Evolutionary conservation across 2,329 filamentous ascomycete genomes (phyloP).

Genomic region (Cyphellophora europaea): DNA sequence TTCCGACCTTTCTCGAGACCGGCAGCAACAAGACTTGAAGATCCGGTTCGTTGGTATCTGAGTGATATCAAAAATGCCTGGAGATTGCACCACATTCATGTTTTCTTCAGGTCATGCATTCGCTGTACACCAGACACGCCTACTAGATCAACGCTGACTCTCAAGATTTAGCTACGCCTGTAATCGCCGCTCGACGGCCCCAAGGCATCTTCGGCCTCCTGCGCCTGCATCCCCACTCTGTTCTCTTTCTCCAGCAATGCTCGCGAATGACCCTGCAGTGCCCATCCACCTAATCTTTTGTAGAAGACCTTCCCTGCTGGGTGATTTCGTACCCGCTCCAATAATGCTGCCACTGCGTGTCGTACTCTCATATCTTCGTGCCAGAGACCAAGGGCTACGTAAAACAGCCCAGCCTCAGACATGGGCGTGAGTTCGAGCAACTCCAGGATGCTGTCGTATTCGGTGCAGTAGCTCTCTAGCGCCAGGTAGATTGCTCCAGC

Average conservation of each 20-base stretch:
- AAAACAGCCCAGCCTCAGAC: constrained; percentile 80
- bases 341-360: constrained; percentile 63
- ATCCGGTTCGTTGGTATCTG: too few species aligned
- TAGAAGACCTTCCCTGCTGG: constrained; percentile 92
- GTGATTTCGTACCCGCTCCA: constrained; percentile 76
- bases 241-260: constrained; percentile 56
- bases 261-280: constrained; percentile 75
- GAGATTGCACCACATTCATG: too few species aligned
- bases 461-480: constrained; percentile 63
- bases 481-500: constrained; percentile 79
- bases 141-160: too few species aligned
- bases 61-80: too few species aligned
- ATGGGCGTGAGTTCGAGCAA: constrained; percentile 75
- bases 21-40: too few species aligned
- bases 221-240: not conserved
- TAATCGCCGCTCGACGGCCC: not conserved
- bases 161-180: too few species aligned
- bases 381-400: constrained; percentile 81
- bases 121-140: too few species aligned
- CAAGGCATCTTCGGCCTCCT: not conserved
- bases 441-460: constrained; percentile 78
- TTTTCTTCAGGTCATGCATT: too few species aligned
- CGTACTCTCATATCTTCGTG: constrained; percentile 78
- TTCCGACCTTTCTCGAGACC: too few species aligned
- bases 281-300: constrained; percentile 74